Conservation (phyloP, 768 basidiomycete species). For the Trametopsis cervina region DNA sequence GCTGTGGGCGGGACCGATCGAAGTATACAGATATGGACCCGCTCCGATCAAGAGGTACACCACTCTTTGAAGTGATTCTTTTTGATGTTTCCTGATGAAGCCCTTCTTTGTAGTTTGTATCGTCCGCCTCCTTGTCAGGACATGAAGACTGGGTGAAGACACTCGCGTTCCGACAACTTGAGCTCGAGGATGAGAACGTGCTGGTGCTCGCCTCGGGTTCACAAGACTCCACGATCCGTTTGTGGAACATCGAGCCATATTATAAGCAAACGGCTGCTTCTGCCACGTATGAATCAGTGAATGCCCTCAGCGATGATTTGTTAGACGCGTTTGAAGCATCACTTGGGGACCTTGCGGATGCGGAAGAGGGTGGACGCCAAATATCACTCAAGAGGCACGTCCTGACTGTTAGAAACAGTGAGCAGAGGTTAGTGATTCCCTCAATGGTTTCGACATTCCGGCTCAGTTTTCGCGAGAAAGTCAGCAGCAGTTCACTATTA, state of each 20-base stretch:
- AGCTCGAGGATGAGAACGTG: slow-evolving; percentile 26
- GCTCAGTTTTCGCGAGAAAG: too few species aligned
- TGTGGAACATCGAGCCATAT: slow-evolving; percentile 77
- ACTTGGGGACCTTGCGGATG: slow-evolving; percentile 60
- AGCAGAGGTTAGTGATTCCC: slow-evolving; percentile 26
- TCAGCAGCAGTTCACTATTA: slow-evolving; percentile 59
- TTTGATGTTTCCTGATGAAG: too few species aligned
- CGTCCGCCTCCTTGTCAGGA: slow-evolving; percentile 57
- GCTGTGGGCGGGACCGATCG: slow-evolving; percentile 80
- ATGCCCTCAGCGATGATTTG: slow-evolving; percentile 57
- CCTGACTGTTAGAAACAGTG: slow-evolving; percentile 50
- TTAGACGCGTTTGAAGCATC: slow-evolving; percentile 86
- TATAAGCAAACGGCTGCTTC: slow-evolving; percentile 19
- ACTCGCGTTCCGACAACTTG: slow-evolving; percentile 54
- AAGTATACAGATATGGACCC: slow-evolving; percentile 71
- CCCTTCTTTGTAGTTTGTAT: slow-evolving; percentile 42
- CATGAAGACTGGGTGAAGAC: slow-evolving; percentile 96
- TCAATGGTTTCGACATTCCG: neutral
- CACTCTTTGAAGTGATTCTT: neutral
- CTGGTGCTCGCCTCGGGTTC: slow-evolving; percentile 88
- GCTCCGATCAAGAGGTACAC: slow-evolving; percentile 47
- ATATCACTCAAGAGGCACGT: slow-evolving; percentile 87
- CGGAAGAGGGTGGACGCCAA: slow-evolving; percentile 74
- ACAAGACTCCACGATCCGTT: slow-evolving; percentile 88
- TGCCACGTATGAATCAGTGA: neutral